Evolutionary conservation across 139 green algal species (phyloP), one percentile per base, ranked within the genome.

Genomic region (Desmodesmus armatus): DNA sequence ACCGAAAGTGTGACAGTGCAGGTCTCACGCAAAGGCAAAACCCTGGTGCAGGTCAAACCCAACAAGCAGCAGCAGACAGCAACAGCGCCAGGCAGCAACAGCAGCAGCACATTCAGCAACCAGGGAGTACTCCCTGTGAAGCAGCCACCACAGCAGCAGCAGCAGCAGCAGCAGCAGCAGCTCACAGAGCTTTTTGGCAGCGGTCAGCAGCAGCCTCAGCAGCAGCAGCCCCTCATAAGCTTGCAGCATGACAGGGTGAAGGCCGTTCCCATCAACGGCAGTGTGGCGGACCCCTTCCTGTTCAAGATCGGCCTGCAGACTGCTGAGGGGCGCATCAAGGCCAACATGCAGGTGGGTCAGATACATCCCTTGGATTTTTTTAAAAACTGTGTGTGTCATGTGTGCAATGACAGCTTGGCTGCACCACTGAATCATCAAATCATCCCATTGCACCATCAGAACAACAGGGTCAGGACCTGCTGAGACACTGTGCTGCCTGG

Each of bases 201-300:
- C n/a, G n/a, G n/a, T n/a, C 51, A 69, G 78, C 60, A 63, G 51
- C 73, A 1, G 58, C 27, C 33, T 25, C 35, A 43, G 66, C 65
- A 47, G 65, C 65, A 62, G n/a, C 67, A 40, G 51, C 43, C 47
- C 19, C 66, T 44, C 2, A 66, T 86, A 49, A 27, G 41, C 21
- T 43, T 88, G 74, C 31, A 83, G 27, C 89, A 94, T 78, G 87
- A 94, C 79, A 73, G 89, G 0, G 3, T 39, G n/a, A 94, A 94
- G 86, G 75, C 78, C 3, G 72, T 87, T 25, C 86, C 89, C 21
- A 89, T 93, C 13, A 80, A 84, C 19, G 67, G 77, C 39, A 69
- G 60, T n/a, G 40, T 83, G 1, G 41, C 83, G 3, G 89, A 94
- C 43, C 87, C 90, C n/a, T 94, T 94, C 82, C 69, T 94, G 49